Evolutionary conservation across 2,329 filamentous ascomycete species (phyloP), one percentile per base, ranked within the genome.

Genomic region (Lachnellula cervina): DNA sequence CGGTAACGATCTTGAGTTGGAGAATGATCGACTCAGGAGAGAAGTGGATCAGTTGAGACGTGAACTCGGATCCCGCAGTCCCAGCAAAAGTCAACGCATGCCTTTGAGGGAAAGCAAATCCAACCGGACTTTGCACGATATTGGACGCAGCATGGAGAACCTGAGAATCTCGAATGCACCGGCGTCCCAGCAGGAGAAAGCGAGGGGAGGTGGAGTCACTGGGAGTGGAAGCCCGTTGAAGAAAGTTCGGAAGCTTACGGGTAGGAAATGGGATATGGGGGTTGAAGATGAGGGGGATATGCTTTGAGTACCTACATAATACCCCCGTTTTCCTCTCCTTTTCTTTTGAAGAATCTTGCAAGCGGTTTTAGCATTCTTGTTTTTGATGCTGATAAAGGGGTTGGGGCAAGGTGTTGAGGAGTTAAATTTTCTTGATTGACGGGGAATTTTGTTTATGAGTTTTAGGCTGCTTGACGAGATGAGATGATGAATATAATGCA

Each of bases 1-100:
- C 4, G 47, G 52, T 4, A 81, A 87, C 65, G 80, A 87, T 46
- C 73, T 91, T 1, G 82, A 88, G 64, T 73, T 83, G 49, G 88
- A 92, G 67, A 90, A 91, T 53, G 84, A 88, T 58, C 76, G 81
- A 3, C 75, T 93, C 38, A 79, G 84, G 14, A 78, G 80, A 23
- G 87, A 88, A 64, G 76, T 90, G 19, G 77, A 77, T 1, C 74
- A 83, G 2, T 70, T 92, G 23, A 84, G 84, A 67, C 80, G 87
- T 37, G 87, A 91, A 70, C 67, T 90, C 5, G 35, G 43, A 9
- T 75, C 76, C 0, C 79, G 82, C 52, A 90, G 67, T 54, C 69
- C 69, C 2, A 64, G 44, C 8, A 70, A 66, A 47, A 57, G 51
- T 14, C 70, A 66, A 49, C 55, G 53, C 14, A 48, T 34, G 35